These are phyloP conservation scores for Haplosporangium sp. DNA, from an alignment of 371 early-diverging fungal genomes.

Conservation along the genomic window DNA sequence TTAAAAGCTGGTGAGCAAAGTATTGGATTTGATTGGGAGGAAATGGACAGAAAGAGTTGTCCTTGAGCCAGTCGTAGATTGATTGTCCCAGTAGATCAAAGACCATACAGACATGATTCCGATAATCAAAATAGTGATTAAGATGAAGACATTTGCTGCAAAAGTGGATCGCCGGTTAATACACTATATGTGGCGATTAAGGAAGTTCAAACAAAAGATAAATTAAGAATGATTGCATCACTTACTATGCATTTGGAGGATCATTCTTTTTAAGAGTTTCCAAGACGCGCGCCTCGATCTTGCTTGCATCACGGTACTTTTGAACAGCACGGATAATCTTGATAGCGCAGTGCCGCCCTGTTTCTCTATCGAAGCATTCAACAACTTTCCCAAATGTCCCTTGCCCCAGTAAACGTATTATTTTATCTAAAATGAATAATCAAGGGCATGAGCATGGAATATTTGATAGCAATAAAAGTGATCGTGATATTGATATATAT, in stretches of 20 bases:
- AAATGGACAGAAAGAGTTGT: conserved; percentile 89
- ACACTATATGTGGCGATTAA: too few relatives aligned
- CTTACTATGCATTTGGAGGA: conserved; percentile 75
- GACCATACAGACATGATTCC: conserved; percentile 97
- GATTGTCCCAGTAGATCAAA: conserved; percentile 91
- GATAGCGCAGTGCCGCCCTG: conserved; percentile 72
- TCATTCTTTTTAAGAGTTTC: conserved; percentile 81
- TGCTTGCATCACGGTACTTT: conserved; percentile 95
- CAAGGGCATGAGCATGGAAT: neutral
- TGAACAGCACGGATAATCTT: conserved; percentile 94
- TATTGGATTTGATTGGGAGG: conserved; percentile 86
- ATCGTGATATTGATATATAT: conserved; percentile 11
- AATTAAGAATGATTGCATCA: neutral
- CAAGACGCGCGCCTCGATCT: conserved; percentile 90
- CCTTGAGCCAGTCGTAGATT: conserved; percentile 95
- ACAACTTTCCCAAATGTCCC: conserved; percentile 98
- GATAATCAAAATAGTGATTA: conserved; percentile 83
- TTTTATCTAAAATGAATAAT: conserved; percentile 68
- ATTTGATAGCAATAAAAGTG: neutral
- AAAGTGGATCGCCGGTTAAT: neutral
- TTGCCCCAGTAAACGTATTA: conserved; percentile 89
- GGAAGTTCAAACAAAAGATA: too few relatives aligned
- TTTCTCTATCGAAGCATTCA: conserved; percentile 82
- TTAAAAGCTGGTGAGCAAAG: conserved; percentile 83
- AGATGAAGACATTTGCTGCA: conserved; percentile 69